Conservation (phyloP, 176 grass and related monocot genomes). For the Melocanna baccifera region DNA sequence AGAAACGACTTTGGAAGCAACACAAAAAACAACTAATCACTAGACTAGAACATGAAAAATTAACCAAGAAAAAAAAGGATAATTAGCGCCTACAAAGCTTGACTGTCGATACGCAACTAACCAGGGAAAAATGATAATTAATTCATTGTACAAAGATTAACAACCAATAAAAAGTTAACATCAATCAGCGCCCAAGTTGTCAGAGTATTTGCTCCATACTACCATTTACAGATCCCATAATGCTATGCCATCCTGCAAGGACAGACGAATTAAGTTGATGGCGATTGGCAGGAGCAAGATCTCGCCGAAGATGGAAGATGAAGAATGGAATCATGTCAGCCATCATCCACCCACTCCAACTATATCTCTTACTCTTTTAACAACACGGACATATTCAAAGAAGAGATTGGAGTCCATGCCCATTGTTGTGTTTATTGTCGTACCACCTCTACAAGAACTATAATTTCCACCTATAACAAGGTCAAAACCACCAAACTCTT, state of each 20-base stretch:
- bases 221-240: slow-evolving; percentile 12
- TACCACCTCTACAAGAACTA: slow-evolving; percentile 21
- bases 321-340: neutral
- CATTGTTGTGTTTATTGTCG: slow-evolving; percentile 52
- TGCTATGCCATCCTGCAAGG: slow-evolving; percentile 4
- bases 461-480: slow-evolving; percentile 58
- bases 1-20: neutral
- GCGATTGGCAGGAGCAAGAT: neutral
- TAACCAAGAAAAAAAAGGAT: neutral
- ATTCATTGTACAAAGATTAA: neutral
- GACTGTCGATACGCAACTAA: neutral
- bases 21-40: neutral
- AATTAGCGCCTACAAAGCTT: neutral
- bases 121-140: neutral
- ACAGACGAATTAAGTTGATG: neutral
- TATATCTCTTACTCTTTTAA: slow-evolving; percentile 53
- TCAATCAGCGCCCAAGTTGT: neutral
- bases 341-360: slow-evolving; percentile 36
- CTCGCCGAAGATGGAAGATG: slow-evolving; percentile 9
- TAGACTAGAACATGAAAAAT: neutral
- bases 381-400: slow-evolving; percentile 68
- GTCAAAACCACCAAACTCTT: slow-evolving; percentile 76
- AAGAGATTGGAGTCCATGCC: slow-evolving; percentile 61
- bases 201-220: neutral
- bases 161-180: neutral